Evolutionary conservation across 176 grass and related monocot genomes (phyloP).

Genomic region (Thinopyrum elongatum): DNA sequence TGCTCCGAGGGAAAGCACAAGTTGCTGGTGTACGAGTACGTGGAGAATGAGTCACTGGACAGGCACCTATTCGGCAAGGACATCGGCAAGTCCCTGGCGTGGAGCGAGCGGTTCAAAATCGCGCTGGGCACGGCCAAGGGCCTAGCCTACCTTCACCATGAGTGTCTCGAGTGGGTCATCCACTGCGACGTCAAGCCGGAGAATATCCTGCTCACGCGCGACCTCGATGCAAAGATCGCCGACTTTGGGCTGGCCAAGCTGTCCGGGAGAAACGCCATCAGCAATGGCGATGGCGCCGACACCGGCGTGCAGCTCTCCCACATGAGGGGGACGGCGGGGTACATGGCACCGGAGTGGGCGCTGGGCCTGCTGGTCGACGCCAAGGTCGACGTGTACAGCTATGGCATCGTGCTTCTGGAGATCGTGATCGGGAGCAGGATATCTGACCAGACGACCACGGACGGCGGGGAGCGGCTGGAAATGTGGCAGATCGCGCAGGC

Average conservation of each 20-base stretch:
- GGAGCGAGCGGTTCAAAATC: conserved; percentile 44
- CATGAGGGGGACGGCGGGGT: conserved; percentile 55
- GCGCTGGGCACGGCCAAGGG: conserved; percentile 43
- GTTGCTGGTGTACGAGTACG: conserved; percentile 60
- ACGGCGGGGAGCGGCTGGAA: background rate
- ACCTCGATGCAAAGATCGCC: conserved; percentile 60
- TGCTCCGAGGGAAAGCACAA: conserved; percentile 47
- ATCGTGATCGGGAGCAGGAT: conserved; percentile 36
- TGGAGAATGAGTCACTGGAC: conserved; percentile 65
- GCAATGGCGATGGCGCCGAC: background rate
- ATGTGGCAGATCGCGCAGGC: background rate
- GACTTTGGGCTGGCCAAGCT: conserved; percentile 63
- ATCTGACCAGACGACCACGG: background rate
- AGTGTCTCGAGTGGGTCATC: conserved; percentile 67
- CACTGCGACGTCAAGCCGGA: conserved; percentile 67
- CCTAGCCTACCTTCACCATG: conserved; percentile 57
- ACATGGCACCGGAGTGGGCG: conserved; percentile 62
- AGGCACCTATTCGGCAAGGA: conserved; percentile 45
- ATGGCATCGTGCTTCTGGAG: conserved; percentile 45
- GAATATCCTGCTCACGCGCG: conserved; percentile 51
- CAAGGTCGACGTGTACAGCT: conserved; percentile 57
- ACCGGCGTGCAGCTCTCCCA: conserved; percentile 24
- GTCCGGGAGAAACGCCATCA: conserved; percentile 18
- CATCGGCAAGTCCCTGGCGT: conserved; percentile 26
- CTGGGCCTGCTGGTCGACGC: conserved; percentile 27